phyloP scores from a whole-genome alignment of 2,329 filamentous ascomycete species.

The Hawksworthiomyces lignivorus region DNA sequence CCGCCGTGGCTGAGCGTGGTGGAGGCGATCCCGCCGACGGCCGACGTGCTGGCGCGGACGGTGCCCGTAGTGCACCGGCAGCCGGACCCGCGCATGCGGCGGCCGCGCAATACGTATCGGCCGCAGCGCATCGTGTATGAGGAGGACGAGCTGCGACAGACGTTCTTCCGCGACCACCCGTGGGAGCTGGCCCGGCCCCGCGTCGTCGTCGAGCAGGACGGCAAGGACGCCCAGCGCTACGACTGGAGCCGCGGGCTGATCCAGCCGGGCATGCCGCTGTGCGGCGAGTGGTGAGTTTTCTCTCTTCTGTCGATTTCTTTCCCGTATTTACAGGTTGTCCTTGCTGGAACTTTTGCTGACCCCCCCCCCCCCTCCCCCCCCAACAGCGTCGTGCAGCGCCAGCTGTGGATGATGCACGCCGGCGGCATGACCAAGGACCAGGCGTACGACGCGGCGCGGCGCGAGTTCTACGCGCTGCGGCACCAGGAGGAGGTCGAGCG shows the following conservation, averaged over 20 bases:
- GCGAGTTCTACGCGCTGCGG: conserved; percentile 82
- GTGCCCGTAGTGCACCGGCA: conserved; percentile 39
- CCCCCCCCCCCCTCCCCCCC: too few species aligned
- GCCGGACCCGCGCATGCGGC: conserved; percentile 42
- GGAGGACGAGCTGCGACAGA: conserved; percentile 71
- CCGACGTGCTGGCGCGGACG: conserved; percentile 50
- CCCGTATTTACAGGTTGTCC: neutral
- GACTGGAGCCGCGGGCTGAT: conserved; percentile 72
- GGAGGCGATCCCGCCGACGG: conserved; percentile 46
- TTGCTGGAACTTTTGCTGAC: conserved; percentile 1
- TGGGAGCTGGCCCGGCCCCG: conserved; percentile 92
- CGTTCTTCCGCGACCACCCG: conserved; percentile 90
- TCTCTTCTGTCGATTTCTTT: neutral
- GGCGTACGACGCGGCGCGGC: conserved; percentile 81
- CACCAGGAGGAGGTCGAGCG: conserved; percentile 75
- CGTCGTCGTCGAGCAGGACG: conserved; percentile 76
- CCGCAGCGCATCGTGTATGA: conserved; percentile 71
- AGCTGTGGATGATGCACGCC: conserved; percentile 74
- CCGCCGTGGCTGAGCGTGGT: conserved; percentile 46
- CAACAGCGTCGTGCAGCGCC: conserved; percentile 80
- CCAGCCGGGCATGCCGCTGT: conserved; percentile 68
- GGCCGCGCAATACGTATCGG: conserved; percentile 69
- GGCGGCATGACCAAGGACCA: conserved; percentile 49
- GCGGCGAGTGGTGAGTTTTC: conserved; percentile 68
- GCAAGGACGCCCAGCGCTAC: conserved; percentile 66